phyloP scores from a whole-genome alignment of 140 eudicot genomes.

The Flaveria floridana region DNA sequence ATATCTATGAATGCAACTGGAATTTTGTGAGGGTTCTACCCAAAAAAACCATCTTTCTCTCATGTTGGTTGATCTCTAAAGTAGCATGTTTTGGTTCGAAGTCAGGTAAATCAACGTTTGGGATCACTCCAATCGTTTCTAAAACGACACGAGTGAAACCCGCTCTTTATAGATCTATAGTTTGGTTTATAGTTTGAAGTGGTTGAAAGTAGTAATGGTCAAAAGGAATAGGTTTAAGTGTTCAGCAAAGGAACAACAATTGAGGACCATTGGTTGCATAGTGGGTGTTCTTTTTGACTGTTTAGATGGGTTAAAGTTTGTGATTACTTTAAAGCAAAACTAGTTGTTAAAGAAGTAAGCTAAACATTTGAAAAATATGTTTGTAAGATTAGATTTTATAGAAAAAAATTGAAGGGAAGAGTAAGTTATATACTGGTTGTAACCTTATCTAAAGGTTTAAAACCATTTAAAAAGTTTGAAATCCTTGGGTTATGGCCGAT shows the following conservation, averaged over 20 bases:
- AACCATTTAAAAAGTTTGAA: neutral
- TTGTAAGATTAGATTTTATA: neutral
- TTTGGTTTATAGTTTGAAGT: conserved; percentile 8
- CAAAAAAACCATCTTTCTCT: too few species aligned
- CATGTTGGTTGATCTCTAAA: conserved; percentile 12
- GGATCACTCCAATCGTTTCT: neutral
- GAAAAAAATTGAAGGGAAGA: neutral
- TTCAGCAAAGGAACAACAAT: conserved; percentile 13
- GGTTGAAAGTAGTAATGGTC: conserved; percentile 19
- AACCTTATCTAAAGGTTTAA: neutral
- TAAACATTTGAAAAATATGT: neutral
- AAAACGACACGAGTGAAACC: neutral
- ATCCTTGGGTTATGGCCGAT: neutral
- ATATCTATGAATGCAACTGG: conserved; percentile 43
- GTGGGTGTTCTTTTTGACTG: conserved; percentile 20
- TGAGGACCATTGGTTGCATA: conserved; percentile 14
- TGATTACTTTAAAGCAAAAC: neutral
- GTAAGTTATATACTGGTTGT: too few species aligned
- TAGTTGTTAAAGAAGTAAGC: conserved; percentile 13
- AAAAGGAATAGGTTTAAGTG: conserved; percentile 22
- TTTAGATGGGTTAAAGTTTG: conserved; percentile 25
- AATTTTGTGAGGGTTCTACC: conserved; percentile 33
- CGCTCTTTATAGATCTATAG: neutral
- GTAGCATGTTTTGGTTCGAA: conserved; percentile 19
- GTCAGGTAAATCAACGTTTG: neutral